Base-by-base conservation (phyloP, 2,329 filamentous ascomycete genomes). In the Pseudogymnoascus sp. region DNA sequence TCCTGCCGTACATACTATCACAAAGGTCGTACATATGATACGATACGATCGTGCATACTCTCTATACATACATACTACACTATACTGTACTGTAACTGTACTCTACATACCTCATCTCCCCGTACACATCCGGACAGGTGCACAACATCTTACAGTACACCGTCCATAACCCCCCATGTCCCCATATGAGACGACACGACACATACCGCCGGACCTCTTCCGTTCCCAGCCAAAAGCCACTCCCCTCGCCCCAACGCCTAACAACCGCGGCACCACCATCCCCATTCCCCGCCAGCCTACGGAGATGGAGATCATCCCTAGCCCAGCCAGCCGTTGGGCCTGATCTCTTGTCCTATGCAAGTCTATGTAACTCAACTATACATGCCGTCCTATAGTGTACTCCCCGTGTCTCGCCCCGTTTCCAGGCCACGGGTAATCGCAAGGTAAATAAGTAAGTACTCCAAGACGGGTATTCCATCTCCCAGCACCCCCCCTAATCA, bases 171-270 rank as follows among this genome's bases (percentile, higher is more conserved):
- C 30, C 30, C 30, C 9, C 22, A n/a, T 47, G 20, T 28, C 41
- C 14, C 22, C 41, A n/a, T 47, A 47, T 47, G 41, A 47, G 22
- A 47, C 41, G 22, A 47, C 41, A 28, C 41, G 41, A 47, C 41
- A 47, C 22, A 47, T 47, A 47, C 41, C 22, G 22, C 41, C 41
- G 41, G 41, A 47, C 22, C 22, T 47, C 41, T 47, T 47, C 41
- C 41, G 41, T 47, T 47, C 41, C 41, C 41, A 47, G 41, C 41
- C 41, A 47, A 47, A 47, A 43, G 12, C 41, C 20, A 47, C 41
- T 47, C 41, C 28, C 41, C 22, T 47, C 22, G 12, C 12, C 37
- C 37, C 14, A 28, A 28, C 41, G 14, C 22, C 41, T 47, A 47
- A 47, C 41, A 20, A 28, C 22, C 22, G 4, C 41, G 41, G 41